Percentiles rank a stretch among this genome's conserved stretches.
Conservation (phyloP, 495 filamentous ascomycete genomes). For the Talaromyces nanjingensis region DNA sequence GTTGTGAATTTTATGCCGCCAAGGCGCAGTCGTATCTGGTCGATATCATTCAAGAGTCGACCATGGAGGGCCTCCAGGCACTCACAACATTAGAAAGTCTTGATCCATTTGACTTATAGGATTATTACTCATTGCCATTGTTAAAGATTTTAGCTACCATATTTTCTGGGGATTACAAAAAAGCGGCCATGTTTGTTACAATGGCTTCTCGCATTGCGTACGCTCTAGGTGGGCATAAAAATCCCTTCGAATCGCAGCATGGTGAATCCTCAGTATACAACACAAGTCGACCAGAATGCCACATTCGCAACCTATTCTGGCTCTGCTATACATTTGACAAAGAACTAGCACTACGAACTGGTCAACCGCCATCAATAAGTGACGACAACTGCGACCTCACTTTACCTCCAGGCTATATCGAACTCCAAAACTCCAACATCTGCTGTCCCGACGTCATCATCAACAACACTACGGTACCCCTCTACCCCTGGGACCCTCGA, state of each 20-base stretch:
- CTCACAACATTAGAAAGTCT: too few species aligned
- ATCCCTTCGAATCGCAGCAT: not conserved
- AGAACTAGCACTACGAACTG: constrained; percentile 41
- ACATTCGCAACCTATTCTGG: constrained; percentile 47
- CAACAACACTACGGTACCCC: constrained; percentile 23
- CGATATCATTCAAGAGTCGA: too few species aligned
- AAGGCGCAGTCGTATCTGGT: too few species aligned
- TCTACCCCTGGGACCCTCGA: constrained; percentile 41
- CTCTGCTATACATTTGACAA: constrained; percentile 46
- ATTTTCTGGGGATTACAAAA: not conserved
- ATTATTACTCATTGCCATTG: too few species aligned
- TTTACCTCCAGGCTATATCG: constrained; percentile 25
- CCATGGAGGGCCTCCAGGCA: too few species aligned
- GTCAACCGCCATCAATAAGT: constrained; percentile 42
- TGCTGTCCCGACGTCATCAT: too few species aligned
- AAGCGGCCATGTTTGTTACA: not conserved
- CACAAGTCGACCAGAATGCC: not conserved
- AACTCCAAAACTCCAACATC: constrained; percentile 3
- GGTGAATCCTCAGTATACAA: not conserved
- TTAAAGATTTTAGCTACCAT: not conserved
- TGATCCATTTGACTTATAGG: too few species aligned
- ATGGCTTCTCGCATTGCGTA: not conserved
- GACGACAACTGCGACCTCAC: constrained; percentile 50
- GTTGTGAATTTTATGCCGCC: too few species aligned
- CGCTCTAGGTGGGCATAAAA: not conserved